phyloP scores from a whole-genome alignment of 73 alveolate species.

The Paramecium pentaurelia region DNA sequence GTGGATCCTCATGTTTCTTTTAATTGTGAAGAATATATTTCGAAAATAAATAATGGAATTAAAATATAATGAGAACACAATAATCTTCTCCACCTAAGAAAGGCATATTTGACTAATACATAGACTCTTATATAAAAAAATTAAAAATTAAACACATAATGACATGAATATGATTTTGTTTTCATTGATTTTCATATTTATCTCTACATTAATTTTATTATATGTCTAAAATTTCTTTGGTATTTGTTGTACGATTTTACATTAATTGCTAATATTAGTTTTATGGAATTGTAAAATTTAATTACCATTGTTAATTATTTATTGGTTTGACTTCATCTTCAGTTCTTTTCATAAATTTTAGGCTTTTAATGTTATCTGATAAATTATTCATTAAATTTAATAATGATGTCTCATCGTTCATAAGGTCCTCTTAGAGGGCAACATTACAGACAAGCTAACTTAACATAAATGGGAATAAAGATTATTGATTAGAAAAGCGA shows the following conservation, averaged over 20 bases:
- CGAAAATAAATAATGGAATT: not conserved
- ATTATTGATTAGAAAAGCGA: not conserved
- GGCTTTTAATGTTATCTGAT: constrained; percentile 4
- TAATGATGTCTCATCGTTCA: not conserved
- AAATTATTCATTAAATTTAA: constrained; percentile 5
- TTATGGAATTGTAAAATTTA: not conserved
- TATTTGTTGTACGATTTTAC: not conserved
- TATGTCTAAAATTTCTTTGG: constrained; percentile 3
- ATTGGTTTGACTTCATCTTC: not conserved
- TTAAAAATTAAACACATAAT: not conserved
- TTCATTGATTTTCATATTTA: not conserved
- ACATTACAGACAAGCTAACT: not conserved
- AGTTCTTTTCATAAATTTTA: constrained; percentile 2
- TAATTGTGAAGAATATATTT: not conserved
- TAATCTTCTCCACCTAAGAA: not conserved
- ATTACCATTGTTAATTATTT: not conserved
- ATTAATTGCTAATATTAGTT: not conserved
- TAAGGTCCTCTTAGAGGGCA: constrained; percentile 44
- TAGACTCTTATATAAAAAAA: not conserved
- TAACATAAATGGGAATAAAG: not conserved
- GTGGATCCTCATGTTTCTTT: not conserved
- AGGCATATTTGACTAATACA: not conserved
- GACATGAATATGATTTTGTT: not conserved
- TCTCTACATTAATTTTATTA: not conserved
- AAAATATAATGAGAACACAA: not conserved